Conservation (phyloP, 257 asterid genomes). For the Buddleja alternifolia region DNA sequence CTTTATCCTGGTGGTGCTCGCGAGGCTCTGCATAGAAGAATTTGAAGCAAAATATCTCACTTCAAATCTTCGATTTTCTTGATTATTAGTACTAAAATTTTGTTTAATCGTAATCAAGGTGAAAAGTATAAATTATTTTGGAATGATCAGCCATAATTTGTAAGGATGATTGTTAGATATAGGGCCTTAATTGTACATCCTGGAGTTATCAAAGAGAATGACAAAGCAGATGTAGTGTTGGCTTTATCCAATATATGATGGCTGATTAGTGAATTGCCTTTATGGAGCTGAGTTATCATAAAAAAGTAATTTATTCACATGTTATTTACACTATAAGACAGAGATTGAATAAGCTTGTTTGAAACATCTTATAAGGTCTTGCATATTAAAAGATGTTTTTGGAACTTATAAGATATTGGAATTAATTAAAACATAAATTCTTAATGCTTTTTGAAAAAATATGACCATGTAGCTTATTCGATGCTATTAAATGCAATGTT, state of each 20-base stretch:
- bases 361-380: no score
- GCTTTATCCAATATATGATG: neutral
- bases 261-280: neutral
- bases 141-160: constrained; percentile 96
- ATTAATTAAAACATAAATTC: no score
- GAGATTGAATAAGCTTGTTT: no score
- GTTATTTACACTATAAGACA: no score
- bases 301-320: no score
- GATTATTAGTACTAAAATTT: neutral
- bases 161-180: constrained; percentile 90
- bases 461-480: no score
- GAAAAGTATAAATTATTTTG: constrained; percentile 86
- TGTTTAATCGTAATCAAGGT: constrained; percentile 53
- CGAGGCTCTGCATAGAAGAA: constrained; percentile 82
- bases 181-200: constrained; percentile 93
- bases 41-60: neutral
- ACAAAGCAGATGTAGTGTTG: constrained; percentile 65
- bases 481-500: no score
- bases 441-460: no score
- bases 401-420: no score
- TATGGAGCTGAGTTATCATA: no score
- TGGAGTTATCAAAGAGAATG: constrained; percentile 95
- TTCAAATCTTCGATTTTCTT: neutral
- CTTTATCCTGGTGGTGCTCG: constrained; percentile 99
- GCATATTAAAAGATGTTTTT: no score